A percentile compares a stretch with the other conserved stretches of the same genome.
These are phyloP conservation scores for Pleurotus ostreatus DNA, from an alignment of 768 basidiomycete genomes.

Conservation along the genomic window DNA sequence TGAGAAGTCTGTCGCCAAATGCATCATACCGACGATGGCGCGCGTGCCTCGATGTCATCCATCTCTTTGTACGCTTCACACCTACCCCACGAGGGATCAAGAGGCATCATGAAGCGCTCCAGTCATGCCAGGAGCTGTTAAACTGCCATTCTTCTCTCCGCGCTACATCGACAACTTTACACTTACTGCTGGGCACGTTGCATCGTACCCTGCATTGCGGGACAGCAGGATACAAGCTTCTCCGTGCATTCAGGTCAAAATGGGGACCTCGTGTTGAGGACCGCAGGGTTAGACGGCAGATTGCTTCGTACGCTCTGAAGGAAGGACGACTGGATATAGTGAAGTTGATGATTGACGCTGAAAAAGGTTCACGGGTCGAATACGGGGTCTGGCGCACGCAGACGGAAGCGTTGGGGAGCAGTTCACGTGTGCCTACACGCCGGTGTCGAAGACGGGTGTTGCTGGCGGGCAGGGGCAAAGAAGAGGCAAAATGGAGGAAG, in stretches of 20 bases:
- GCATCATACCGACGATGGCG: conserved; percentile 30
- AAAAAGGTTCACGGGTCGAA: conserved; percentile 10
- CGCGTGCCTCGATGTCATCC: conserved; percentile 49
- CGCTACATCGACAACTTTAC: conserved; percentile 59
- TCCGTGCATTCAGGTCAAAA: conserved; percentile 40
- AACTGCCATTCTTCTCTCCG: conserved; percentile 41
- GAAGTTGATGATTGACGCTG: conserved; percentile 20
- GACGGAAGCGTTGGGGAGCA: conserved; percentile 1
- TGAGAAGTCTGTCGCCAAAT: conserved; percentile 41
- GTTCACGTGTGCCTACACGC: not conserved
- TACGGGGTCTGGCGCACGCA: not conserved
- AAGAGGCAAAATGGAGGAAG: conserved; percentile 3
- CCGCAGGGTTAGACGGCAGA: conserved; percentile 53
- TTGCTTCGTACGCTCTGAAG: conserved; percentile 57
- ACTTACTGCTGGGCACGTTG: conserved; percentile 53
- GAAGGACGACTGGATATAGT: conserved; percentile 58
- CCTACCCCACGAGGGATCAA: conserved; percentile 32
- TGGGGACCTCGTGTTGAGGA: conserved; percentile 60
- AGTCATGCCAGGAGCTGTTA: conserved; percentile 41
- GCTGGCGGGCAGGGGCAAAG: not conserved
- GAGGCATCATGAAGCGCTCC: conserved; percentile 39
- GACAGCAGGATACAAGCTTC: conserved; percentile 42
- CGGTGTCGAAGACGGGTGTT: not conserved
- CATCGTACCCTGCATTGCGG: conserved; percentile 46
- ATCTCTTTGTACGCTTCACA: conserved; percentile 40